Evolutionary conservation across 1,284 basidiomycete species (phyloP).

Genomic region (Ganoderma leucocontextum): DNA sequence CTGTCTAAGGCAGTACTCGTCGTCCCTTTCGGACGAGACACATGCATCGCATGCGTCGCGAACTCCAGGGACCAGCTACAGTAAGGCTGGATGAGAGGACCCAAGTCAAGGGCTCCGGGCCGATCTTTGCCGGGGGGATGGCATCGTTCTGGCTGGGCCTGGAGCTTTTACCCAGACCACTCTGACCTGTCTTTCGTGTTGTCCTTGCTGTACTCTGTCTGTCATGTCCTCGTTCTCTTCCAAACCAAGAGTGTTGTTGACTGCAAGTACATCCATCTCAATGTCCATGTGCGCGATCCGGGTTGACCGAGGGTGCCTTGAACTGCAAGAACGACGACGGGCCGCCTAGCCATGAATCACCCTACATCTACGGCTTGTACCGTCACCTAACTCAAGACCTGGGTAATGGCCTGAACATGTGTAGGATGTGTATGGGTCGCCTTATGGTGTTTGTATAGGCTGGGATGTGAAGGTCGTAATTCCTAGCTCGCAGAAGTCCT

Average conservation of each 20-base stretch:
- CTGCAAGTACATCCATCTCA: conserved; percentile 50
- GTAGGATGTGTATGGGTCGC: neutral
- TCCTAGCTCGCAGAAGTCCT: conserved; percentile 89
- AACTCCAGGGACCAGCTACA: too few species aligned
- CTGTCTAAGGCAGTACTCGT: neutral
- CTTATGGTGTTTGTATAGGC: conserved; percentile 48
- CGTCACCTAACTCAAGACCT: conserved; percentile 69
- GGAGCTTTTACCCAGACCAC: conserved; percentile 3
- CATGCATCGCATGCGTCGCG: neutral
- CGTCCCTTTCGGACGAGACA: neutral
- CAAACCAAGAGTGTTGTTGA: conserved; percentile 61
- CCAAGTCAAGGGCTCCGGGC: neutral
- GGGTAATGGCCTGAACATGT: conserved; percentile 49
- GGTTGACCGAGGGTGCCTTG: conserved; percentile 16
- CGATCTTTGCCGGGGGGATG: conserved; percentile 2
- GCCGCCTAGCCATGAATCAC: conserved; percentile 80
- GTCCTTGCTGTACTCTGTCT: conserved; percentile 19
- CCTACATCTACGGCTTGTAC: conserved; percentile 86
- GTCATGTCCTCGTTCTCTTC: conserved; percentile 32
- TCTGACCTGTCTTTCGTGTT: conserved; percentile 10
- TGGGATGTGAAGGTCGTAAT: conserved; percentile 92
- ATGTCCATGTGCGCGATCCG: neutral
- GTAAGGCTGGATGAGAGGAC: neutral
- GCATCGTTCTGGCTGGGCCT: neutral
- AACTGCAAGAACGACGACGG: conserved; percentile 84